Base-by-base conservation (phyloP, 805 yeast genomes). In the Metschnikowia aberdeeniae region DNA sequence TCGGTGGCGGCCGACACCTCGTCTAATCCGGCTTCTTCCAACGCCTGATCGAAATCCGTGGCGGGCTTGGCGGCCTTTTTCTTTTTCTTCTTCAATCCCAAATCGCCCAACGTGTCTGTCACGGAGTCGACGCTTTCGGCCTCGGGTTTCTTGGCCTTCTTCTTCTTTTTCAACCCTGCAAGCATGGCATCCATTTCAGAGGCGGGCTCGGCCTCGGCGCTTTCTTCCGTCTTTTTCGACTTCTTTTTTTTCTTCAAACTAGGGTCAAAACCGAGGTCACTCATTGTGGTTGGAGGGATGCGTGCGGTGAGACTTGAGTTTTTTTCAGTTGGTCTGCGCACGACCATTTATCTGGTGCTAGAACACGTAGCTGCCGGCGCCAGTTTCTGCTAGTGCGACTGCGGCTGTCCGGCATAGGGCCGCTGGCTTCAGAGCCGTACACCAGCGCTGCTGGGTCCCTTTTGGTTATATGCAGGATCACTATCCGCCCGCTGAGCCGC, bases 1-100 rank as follows among this genome's bases (percentile, higher is more conserved):
- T 63, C 59, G 9, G 62, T 57, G 36, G 64, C 58, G 34, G 51
- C 62, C 5, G 45, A 40, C 38, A 54, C 51, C 28, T 79, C 85
- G 47, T 81, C 79, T 40, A 89, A 76, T 61, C 98, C 97, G 12
- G 97, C 97, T 62, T 86, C 76, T 63, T 88, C 95, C 58, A 92
- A 76, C 60, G 87, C 87, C 62, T 85, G 84, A 56, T 92, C 98
- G 60, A 92, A 92, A 52, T 86, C 96, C 57, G 82, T 80, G 22
- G 83, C 80, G 41, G 76, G 86, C 12, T 75, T 66, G 28, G 73
- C 69, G 49, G 75, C 73, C 48, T 78, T 64, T 79, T 81, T 82
- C 75, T 78, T 79, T 84, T 88, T 88, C 80, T 89, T 89, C 75
- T 85, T 85, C 54, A 72, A 66, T 13, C 65, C 55, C 49, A 72